A percentile compares a stretch with the other conserved stretches of the same genome.
Conservation (phyloP, 495 filamentous ascomycete genomes). For the Annulohypoxylon nitens region DNA sequence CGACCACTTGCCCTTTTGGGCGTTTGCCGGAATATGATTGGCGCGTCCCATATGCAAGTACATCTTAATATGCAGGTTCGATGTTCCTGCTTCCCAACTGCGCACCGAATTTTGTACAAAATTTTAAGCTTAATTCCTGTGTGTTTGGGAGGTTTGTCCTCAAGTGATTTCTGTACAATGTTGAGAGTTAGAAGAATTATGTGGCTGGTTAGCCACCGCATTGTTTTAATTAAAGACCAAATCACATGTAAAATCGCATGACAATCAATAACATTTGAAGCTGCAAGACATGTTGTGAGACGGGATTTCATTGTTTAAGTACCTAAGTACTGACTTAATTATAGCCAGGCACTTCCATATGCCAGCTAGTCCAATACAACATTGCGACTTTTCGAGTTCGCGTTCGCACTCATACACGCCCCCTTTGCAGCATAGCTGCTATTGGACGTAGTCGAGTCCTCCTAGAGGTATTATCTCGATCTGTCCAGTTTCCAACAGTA, state of each 20-base stretch:
- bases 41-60: conserved; percentile 37
- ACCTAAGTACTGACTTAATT: neutral
- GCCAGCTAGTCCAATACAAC: neutral
- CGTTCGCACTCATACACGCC: neutral
- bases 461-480: neutral
- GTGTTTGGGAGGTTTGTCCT: neutral
- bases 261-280: no score
- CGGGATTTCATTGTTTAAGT: neutral
- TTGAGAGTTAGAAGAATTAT: neutral
- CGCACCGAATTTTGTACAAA: neutral
- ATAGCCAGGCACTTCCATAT: neutral
- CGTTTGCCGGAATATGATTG: conserved; percentile 35
- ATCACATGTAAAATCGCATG: neutral
- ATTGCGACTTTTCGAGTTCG: neutral
- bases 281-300: neutral
- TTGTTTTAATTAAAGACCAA: neutral
- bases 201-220: neutral
- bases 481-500: neutral
- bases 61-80: conserved; percentile 14
- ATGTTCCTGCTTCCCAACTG: neutral
- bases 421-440: neutral
- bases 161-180: neutral
- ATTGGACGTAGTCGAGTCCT: neutral
- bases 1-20: conserved; percentile 43
- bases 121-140: neutral